Conservation (phyloP, 345 rosid genomes). For the Rhodomyrtus tomentosa region DNA sequence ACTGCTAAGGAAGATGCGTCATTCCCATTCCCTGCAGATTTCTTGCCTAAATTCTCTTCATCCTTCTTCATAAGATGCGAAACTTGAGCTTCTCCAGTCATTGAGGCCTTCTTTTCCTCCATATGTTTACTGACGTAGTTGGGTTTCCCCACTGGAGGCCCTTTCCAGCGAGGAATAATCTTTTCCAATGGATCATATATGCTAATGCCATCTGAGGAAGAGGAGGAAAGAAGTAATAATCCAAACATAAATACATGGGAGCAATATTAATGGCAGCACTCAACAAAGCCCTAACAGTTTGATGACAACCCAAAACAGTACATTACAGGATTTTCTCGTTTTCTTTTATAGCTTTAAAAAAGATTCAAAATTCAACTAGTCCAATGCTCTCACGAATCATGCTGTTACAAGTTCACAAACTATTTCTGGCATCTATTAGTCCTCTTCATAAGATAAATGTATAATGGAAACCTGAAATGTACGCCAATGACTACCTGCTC, state of each 20-base stretch:
- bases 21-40: conserved; percentile 16
- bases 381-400: not conserved
- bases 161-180: conserved; percentile 84
- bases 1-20: conserved; percentile 22
- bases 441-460: not conserved
- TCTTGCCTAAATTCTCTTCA: conserved; percentile 24
- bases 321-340: not conserved
- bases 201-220: conserved; percentile 66
- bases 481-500: conserved; percentile 51
- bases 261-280: not conserved
- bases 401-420: not conserved
- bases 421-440: not conserved
- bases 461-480: not conserved
- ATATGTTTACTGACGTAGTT: conserved; percentile 36
- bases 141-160: conserved; percentile 45
- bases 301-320: not conserved
- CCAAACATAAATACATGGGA: not conserved
- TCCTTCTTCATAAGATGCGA: conserved; percentile 24
- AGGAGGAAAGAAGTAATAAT: conserved; percentile 11
- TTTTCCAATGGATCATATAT: conserved; percentile 72
- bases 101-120: conserved; percentile 39
- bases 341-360: not conserved
- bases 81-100: conserved; percentile 17
- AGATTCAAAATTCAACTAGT: not conserved
- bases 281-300: not conserved